phyloP scores from a whole-genome alignment of 768 basidiomycete species.

The Pleurotus sapidus region DNA sequence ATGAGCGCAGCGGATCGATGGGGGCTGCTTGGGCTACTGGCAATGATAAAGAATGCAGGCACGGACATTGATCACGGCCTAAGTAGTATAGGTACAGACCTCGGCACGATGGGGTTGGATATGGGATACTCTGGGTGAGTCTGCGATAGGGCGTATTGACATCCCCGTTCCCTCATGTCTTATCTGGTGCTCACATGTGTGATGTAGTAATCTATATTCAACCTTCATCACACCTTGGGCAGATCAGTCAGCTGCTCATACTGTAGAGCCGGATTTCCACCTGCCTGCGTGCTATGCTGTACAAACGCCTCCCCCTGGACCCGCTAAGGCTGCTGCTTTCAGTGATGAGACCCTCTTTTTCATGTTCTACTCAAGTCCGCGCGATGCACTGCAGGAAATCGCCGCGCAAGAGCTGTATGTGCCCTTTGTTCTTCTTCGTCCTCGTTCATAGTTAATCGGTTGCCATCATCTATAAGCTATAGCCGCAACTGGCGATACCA shows the following conservation, averaged over 20 bases:
- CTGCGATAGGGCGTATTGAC: slow-evolving; percentile 4
- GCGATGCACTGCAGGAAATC: slow-evolving; percentile 90
- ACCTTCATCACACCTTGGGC: slow-evolving; percentile 97
- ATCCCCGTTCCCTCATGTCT: slow-evolving; percentile 11
- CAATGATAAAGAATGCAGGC: slow-evolving; percentile 79
- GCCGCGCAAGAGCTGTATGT: slow-evolving; percentile 94
- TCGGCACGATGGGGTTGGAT: slow-evolving; percentile 90
- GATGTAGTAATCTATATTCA: slow-evolving; percentile 74
- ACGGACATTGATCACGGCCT: slow-evolving; percentile 77
- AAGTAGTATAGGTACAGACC: slow-evolving; percentile 85
- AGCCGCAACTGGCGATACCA: slow-evolving; percentile 96
- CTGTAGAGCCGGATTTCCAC: slow-evolving; percentile 90
- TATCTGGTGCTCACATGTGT: slow-evolving; percentile 11
- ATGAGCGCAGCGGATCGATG: slow-evolving; percentile 93
- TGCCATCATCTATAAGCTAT: slow-evolving; percentile 47
- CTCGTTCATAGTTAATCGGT: neutral
- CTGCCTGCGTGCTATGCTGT: slow-evolving; percentile 93
- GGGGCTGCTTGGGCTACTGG: slow-evolving; percentile 85
- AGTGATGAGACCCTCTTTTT: slow-evolving; percentile 97
- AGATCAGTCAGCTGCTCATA: slow-evolving; percentile 80
- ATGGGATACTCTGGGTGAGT: slow-evolving; percentile 81
- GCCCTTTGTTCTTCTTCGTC: too few species aligned
- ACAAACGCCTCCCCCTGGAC: slow-evolving; percentile 80
- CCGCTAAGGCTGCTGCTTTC: slow-evolving; percentile 77
- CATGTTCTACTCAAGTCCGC: slow-evolving; percentile 94